Evolutionary conservation across 768 basidiomycete species (phyloP).

Genomic region (Psilocybe cubensis): DNA sequence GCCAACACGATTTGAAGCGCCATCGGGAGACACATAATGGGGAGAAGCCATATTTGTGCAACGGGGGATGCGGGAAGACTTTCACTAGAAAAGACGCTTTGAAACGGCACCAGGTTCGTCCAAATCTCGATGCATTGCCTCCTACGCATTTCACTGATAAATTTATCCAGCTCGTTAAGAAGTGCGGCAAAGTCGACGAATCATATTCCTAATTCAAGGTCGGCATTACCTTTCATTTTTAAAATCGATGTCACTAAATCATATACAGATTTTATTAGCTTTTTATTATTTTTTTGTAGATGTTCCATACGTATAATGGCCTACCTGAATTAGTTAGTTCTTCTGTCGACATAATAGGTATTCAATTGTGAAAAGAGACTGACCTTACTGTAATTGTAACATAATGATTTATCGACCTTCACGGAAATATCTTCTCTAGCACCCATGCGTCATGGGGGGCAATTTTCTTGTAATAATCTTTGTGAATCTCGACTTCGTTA

Average conservation of each 20-base stretch:
- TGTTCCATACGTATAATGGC: conserved; percentile 21
- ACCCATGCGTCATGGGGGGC: conserved; percentile 86
- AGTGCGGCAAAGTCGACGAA: conserved; percentile 75
- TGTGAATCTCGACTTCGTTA: conserved; percentile 61
- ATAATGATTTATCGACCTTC: conserved; percentile 15
- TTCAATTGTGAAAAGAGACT: conserved; percentile 8
- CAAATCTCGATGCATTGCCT: conserved; percentile 17
- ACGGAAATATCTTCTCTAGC: conserved; percentile 62
- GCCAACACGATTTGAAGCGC: conserved; percentile 84
- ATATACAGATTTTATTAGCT: neutral
- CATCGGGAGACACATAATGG: conserved; percentile 86
- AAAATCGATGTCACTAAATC: neutral
- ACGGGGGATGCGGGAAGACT: conserved; percentile 85
- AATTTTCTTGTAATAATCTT: conserved; percentile 91
- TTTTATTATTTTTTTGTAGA: conserved; percentile 20
- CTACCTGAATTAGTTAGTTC: conserved; percentile 15
- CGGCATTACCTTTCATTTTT: neutral
- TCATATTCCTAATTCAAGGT: conserved; percentile 13
- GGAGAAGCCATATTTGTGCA: conserved; percentile 83
- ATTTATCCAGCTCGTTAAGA: conserved; percentile 65
- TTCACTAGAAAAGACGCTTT: conserved; percentile 87
- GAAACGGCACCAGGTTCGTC: conserved; percentile 80
- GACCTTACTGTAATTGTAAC: conserved; percentile 21
- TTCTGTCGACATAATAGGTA: conserved; percentile 12
- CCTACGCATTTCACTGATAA: conserved; percentile 4